Percentiles rank a stretch among this genome's conserved stretches.
phyloP scores from a whole-genome alignment of 139 green algal genomes.

The Haematococcus sp. region DNA sequence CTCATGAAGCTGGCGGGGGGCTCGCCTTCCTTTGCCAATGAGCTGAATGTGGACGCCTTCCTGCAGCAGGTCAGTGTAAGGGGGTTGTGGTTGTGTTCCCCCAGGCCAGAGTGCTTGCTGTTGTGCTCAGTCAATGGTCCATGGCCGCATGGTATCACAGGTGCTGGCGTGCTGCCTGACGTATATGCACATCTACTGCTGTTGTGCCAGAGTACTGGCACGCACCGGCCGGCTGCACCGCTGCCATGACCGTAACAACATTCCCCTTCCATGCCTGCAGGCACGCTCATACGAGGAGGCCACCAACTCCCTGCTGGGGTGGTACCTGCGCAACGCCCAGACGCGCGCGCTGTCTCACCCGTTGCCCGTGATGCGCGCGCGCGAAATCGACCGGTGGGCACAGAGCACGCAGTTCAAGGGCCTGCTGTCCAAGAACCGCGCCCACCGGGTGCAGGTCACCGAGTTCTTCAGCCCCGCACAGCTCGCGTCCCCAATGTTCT shows the following conservation, averaged over 20 bases:
- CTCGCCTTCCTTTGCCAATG: constrained; percentile 66
- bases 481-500: too few species aligned
- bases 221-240: too few species aligned
- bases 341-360: constrained; percentile 81
- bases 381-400: constrained; percentile 82
- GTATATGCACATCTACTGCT: too few species aligned
- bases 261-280: constrained; percentile 21
- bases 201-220: too few species aligned
- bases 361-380: constrained; percentile 83
- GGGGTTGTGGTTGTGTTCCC: background rate
- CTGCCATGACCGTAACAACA: too few species aligned
- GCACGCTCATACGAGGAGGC: constrained; percentile 83
- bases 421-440: constrained; percentile 41
- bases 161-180: too few species aligned
- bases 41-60: constrained; percentile 96
- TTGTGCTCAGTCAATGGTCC: background rate
- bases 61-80: constrained; percentile 63
- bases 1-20: constrained; percentile 97
- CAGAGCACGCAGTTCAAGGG: constrained; percentile 55
- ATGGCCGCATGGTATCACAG: too few species aligned
- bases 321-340: constrained; percentile 84
- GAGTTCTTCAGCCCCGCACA: constrained; percentile 1
- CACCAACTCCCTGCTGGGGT: constrained; percentile 70
- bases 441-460: constrained; percentile 18
- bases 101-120: background rate